phyloP scores from a whole-genome alignment of 2,329 filamentous ascomycete species.

The Zymoseptoria pseudotritici region DNA sequence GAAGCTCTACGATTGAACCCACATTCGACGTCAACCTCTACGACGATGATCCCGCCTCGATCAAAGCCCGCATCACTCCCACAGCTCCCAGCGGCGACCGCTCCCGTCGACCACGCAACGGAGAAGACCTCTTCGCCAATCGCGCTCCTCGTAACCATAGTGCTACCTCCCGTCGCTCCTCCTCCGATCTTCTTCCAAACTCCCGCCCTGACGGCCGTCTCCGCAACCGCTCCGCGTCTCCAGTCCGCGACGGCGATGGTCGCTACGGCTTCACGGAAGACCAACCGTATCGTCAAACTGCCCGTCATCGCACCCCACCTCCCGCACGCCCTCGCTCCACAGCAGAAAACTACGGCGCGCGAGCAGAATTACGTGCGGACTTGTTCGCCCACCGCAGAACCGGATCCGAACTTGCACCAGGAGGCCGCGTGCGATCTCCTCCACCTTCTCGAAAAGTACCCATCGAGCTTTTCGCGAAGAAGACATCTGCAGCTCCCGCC shows the following conservation, averaged over 20 bases:
- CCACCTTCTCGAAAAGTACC: background rate
- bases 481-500: conserved; percentile 12
- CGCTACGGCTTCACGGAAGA: conserved; percentile 44
- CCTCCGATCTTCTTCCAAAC: background rate
- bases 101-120: conserved; percentile 6
- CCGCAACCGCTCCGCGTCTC: conserved; percentile 55
- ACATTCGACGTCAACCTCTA: conserved; percentile 73
- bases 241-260: conserved; percentile 42
- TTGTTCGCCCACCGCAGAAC: conserved; percentile 31
- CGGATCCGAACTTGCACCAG: conserved; percentile 7
- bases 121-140: conserved; percentile 10
- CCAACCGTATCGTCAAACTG: conserved; percentile 37
- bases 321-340: conserved; percentile 22
- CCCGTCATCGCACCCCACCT: conserved; percentile 38
- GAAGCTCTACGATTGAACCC: conserved; percentile 25
- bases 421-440: conserved; percentile 2
- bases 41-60: conserved; percentile 53
- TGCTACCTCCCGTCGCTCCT: background rate
- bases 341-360: conserved; percentile 18
- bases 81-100: background rate
- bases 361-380: conserved; percentile 31
- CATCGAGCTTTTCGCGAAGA: conserved; percentile 21
- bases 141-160: conserved; percentile 1
- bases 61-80: conserved; percentile 3
- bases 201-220: conserved; percentile 36